phyloP scores from a whole-genome alignment of 768 basidiomycete species.

The Leccinum subgranulosum region DNA sequence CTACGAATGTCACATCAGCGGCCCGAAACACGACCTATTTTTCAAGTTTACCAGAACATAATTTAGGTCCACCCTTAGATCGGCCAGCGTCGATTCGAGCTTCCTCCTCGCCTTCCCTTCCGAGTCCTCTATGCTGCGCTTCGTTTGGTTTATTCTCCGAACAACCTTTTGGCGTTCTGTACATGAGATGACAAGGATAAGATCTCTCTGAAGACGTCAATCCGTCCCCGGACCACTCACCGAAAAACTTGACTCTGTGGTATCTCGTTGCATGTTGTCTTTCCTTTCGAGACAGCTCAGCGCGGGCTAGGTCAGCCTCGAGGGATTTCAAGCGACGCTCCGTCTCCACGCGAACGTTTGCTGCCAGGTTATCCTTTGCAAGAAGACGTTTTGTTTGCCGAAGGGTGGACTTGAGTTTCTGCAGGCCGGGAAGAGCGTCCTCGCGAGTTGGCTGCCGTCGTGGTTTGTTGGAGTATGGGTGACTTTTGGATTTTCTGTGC shows the following conservation, averaged over 20 bases:
- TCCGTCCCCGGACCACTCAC: slow-evolving; percentile 37
- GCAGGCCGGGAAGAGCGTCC: slow-evolving; percentile 56
- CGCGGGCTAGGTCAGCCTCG: slow-evolving; percentile 66
- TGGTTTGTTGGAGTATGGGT: slow-evolving; percentile 12
- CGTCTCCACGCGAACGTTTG: slow-evolving; percentile 77
- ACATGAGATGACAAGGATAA: neutral
- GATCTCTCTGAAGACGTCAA: neutral
- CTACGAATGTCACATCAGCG: slow-evolving; percentile 35
- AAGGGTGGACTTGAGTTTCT: slow-evolving; percentile 82
- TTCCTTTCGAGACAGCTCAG: slow-evolving; percentile 64
- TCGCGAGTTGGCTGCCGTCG: slow-evolving; percentile 6
- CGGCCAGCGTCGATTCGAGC: slow-evolving; percentile 48
- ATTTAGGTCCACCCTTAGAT: slow-evolving; percentile 83
- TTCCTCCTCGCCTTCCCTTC: slow-evolving; percentile 36
- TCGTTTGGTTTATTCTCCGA: slow-evolving; percentile 71
- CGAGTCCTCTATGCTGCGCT: slow-evolving; percentile 45
- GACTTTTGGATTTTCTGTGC: slow-evolving; percentile 11
- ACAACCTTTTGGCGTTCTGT: slow-evolving; percentile 85
- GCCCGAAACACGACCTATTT: neutral
- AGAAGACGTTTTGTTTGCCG: slow-evolving; percentile 81
- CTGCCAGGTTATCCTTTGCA: slow-evolving; percentile 83
- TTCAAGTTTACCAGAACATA: slow-evolving; percentile 68
- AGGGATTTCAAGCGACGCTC: slow-evolving; percentile 76
- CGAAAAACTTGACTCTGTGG: slow-evolving; percentile 93
- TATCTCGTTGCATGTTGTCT: slow-evolving; percentile 73